A percentile compares a stretch with the other conserved stretches of the same genome.
Evolutionary conservation across 1,284 basidiomycete genomes (phyloP).

Genomic region (Tetrapyrgos nigripes): DNA sequence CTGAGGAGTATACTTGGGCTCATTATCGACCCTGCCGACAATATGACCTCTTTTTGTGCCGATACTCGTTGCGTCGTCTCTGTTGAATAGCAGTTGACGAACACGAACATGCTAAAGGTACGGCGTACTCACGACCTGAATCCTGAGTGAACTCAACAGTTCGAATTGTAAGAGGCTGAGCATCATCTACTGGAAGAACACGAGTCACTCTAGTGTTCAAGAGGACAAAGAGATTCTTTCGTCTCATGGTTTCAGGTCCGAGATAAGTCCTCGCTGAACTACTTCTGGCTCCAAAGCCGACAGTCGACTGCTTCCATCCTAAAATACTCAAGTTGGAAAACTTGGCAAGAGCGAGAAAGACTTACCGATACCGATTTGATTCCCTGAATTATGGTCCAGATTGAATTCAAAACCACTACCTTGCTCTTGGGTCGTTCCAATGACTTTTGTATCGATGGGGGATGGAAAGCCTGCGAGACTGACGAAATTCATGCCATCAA

Average conservation of each 20-base stretch:
- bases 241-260: conserved; percentile 30
- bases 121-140: conserved; percentile 28
- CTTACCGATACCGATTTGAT: conserved; percentile 8
- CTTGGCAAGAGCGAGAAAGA: conserved; percentile 22
- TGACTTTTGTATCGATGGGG: not conserved
- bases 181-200: conserved; percentile 6
- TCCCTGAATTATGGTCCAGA: conserved; percentile 4
- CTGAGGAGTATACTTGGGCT: conserved; percentile 40
- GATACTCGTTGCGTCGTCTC: conserved; percentile 10
- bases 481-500: conserved; percentile 27
- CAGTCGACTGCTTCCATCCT: conserved; percentile 3
- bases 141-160: conserved; percentile 18
- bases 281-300: not conserved
- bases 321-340: not conserved
- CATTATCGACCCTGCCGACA: conserved; percentile 29
- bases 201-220: conserved; percentile 25
- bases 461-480: conserved; percentile 19
- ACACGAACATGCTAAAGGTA: too few species aligned
- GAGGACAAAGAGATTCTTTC: conserved; percentile 42
- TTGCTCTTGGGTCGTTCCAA: not conserved
- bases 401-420: conserved; percentile 7
- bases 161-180: conserved; percentile 1
- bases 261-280: conserved; percentile 1
- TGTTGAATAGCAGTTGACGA: too few species aligned
- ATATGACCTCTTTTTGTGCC: conserved; percentile 32